phyloP scores from a whole-genome alignment of 768 basidiomycete genomes.

The Leucosporidium creatinivorum region DNA sequence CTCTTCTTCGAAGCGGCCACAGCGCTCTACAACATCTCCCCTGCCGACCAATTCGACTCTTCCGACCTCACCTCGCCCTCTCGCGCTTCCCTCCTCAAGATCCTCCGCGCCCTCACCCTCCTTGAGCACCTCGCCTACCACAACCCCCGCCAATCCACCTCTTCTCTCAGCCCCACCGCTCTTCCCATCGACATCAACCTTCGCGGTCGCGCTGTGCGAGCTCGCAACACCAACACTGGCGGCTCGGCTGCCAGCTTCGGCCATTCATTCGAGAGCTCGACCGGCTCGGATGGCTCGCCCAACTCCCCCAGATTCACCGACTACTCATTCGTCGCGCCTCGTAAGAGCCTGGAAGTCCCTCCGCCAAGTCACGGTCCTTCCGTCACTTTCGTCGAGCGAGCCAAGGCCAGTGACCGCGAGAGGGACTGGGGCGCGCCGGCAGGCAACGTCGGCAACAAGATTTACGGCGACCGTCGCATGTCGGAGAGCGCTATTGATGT shows the following conservation, averaged over 20 bases:
- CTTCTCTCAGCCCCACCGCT: background rate
- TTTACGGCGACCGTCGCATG: slow-evolving; percentile 3
- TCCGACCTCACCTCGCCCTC: background rate
- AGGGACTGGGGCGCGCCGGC: background rate
- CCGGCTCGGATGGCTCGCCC: background rate
- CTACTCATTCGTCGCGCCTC: background rate
- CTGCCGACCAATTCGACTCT: background rate
- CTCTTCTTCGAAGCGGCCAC: background rate
- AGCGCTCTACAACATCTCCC: slow-evolving; percentile 11
- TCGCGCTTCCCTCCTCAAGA: background rate
- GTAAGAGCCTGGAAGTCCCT: background rate
- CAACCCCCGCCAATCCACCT: background rate
- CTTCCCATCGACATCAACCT: background rate
- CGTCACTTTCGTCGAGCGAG: background rate
- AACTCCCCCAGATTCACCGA: background rate
- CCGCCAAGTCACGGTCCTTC: background rate
- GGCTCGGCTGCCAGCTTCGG: background rate
- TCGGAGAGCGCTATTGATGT: slow-evolving; percentile 30
- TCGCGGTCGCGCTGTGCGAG: background rate
- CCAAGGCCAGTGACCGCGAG: background rate
- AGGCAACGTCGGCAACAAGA: background rate
- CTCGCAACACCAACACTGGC: background rate
- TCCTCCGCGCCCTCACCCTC: background rate
- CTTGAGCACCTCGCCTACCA: background rate
- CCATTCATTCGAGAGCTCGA: too few relatives aligned